Conservation (phyloP, 768 basidiomycete species). For the Mycena belliarum region DNA sequence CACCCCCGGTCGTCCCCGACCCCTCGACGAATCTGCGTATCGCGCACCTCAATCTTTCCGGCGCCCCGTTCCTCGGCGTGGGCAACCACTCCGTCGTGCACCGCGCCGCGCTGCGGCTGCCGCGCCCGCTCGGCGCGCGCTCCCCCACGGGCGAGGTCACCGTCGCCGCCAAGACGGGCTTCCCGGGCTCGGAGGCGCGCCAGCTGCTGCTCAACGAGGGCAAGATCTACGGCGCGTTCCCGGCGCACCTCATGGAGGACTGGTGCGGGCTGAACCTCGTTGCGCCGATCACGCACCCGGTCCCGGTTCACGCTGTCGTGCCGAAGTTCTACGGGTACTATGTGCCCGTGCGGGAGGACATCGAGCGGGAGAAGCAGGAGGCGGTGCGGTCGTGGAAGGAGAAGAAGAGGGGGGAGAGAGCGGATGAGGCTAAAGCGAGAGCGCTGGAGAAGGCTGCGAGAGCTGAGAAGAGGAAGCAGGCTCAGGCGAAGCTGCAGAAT, state of each 20-base stretch:
- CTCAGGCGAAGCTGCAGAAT: neutral
- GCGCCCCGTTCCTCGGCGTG: slow-evolving; percentile 27
- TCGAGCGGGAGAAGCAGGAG: slow-evolving; percentile 11
- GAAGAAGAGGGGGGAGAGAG: neutral
- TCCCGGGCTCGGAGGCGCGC: slow-evolving; percentile 23
- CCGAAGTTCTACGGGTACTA: slow-evolving; percentile 19
- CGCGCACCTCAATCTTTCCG: slow-evolving; percentile 36
- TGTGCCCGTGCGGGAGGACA: slow-evolving; percentile 14
- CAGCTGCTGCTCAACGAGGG: slow-evolving; percentile 28
- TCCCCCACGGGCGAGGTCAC: slow-evolving; percentile 29
- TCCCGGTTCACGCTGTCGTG: slow-evolving; percentile 12
- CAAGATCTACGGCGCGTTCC: slow-evolving; percentile 26
- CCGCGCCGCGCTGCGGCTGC: slow-evolving; percentile 39
- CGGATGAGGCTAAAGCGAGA: neutral
- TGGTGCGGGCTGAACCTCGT: slow-evolving; percentile 16
- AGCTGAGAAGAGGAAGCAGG: neutral
- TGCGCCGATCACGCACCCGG: slow-evolving; percentile 14
- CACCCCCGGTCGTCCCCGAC: neutral
- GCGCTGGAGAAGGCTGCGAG: neutral
- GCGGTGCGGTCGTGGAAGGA: neutral
- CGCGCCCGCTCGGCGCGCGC: slow-evolving; percentile 27
- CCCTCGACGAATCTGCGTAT: slow-evolving; percentile 20
- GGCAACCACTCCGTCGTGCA: slow-evolving; percentile 45
- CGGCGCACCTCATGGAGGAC: slow-evolving; percentile 8
- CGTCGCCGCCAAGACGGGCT: slow-evolving; percentile 33